Conservation (phyloP, 2,329 filamentous ascomycete genomes). For the Zymoseptoria ardabiliae region DNA sequence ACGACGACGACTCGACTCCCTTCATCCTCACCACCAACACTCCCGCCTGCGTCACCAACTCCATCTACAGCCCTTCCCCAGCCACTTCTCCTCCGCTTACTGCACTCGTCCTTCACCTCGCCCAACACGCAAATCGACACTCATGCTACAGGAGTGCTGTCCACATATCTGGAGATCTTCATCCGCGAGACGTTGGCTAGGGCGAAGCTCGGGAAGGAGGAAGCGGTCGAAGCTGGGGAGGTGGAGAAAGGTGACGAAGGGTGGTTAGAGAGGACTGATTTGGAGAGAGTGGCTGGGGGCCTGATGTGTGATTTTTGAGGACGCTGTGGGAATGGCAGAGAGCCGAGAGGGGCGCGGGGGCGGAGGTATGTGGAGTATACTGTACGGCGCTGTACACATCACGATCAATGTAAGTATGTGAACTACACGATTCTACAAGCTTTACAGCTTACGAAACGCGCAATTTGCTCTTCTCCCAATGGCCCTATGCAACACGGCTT, state of each 20-base stretch:
- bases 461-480: background rate
- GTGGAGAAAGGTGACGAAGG: conserved; percentile 16
- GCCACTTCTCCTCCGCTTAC: conserved; percentile 65
- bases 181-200: conserved; percentile 81
- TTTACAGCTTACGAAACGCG: background rate
- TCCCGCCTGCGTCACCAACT: conserved; percentile 1
- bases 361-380: background rate
- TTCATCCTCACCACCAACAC: conserved; percentile 2
- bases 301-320: conserved; percentile 72
- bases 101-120: conserved; percentile 71
- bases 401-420: background rate
- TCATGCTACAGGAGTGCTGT: conserved; percentile 68
- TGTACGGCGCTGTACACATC: background rate
- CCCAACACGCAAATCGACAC: conserved; percentile 65
- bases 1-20: background rate
- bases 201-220: conserved; percentile 60
- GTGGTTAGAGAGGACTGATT: conserved; percentile 67
- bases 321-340: background rate
- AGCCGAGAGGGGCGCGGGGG: background rate
- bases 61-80: conserved; percentile 53
- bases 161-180: conserved; percentile 85
- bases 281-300: conserved; percentile 82
- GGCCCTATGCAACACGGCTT: background rate
- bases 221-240: conserved; percentile 29
- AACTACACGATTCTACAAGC: background rate